Base-by-base conservation (phyloP, 129 eudicot genomes). In the Escallonia herrerae region DNA sequence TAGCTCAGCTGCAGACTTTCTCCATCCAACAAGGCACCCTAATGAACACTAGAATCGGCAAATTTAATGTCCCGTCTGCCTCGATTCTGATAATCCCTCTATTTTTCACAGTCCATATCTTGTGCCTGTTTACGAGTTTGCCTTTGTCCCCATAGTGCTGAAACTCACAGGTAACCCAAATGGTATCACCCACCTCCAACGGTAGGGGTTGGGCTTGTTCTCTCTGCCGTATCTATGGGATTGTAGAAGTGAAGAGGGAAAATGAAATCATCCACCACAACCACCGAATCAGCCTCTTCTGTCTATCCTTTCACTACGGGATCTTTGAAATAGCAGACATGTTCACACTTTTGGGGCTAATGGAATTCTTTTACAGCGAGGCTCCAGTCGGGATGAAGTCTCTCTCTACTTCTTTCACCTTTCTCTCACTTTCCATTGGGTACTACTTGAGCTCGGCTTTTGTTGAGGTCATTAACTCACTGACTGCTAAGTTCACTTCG, bases 1-100 rank as follows among this genome's bases (percentile, higher is more conserved):
- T 76, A 13, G 80, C 80, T 41, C 80, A 76, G 15, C 63, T 70
- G 5, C 74, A 64, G 58, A 76, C 76, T 4, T 76, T 69, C 37
- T 76, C 72, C 9, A 9, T 76, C 53, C 67, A 56, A 37, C 80
- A 76, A 53, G 80, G 66, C 13, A 10, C 40, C 22, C 39, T 52
- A 5, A 76, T 70, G 76, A 49, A 76, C 67, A 62, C 65, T 2
- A 43, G 56, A 5, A 3, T 75, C 7, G 63, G 65, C 6, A 69
- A 33, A 3, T 75, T 75, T 13, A 7, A 68, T 22, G 67, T 75
- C 43, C 74, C 80, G 0, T 40, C 75, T 2, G 62, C 80, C n/a
- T 75, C 80, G 3, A 44, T 75, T 33, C 74, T 65, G 3, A 11
- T 69, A 6, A 54, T 75, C 37, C 74, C 80, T 5, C 33, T 68